phyloP scores from a whole-genome alignment of 495 filamentous ascomycete genomes.

The Daldinia bambusicola region DNA sequence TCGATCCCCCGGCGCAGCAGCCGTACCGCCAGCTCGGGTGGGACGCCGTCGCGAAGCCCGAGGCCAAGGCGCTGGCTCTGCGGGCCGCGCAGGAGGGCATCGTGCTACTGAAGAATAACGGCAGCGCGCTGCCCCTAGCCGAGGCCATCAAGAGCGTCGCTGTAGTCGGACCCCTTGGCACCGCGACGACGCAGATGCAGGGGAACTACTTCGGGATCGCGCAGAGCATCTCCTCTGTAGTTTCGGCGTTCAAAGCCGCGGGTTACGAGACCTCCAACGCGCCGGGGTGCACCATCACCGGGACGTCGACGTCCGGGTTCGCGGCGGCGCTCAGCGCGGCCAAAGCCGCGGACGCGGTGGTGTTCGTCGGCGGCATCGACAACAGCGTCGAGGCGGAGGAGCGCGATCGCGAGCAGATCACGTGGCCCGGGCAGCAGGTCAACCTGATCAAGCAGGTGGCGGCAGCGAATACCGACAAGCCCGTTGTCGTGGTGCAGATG shows the following conservation, averaged over 20 bases:
- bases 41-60: slow-evolving; percentile 61
- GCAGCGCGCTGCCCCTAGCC: slow-evolving; percentile 59
- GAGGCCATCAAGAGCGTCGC: slow-evolving; percentile 57
- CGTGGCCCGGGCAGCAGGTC: slow-evolving; percentile 58
- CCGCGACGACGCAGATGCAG: slow-evolving; percentile 68
- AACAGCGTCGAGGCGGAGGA: slow-evolving; percentile 53
- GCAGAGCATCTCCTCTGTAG: slow-evolving; percentile 65
- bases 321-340: slow-evolving; percentile 49
- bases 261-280: slow-evolving; percentile 62
- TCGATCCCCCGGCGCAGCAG: slow-evolving; percentile 59
- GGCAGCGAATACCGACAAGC: slow-evolving; percentile 49
- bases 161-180: slow-evolving; percentile 68
- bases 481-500: slow-evolving; percentile 55
- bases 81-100: slow-evolving; percentile 69
- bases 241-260: slow-evolving; percentile 60
- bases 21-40: slow-evolving; percentile 64
- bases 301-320: slow-evolving; percentile 54
- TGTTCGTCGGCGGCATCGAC: slow-evolving; percentile 60
- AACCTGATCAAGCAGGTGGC: slow-evolving; percentile 55
- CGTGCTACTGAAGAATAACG: slow-evolving; percentile 71
- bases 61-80: slow-evolving; percentile 65
- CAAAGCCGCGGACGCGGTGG: slow-evolving; percentile 52
- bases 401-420: slow-evolving; percentile 54
- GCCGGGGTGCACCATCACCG: slow-evolving; percentile 54
- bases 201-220: slow-evolving; percentile 69